Conservation (phyloP, 176 grass and related monocot genomes). For the Oryza coarctata region DNA sequence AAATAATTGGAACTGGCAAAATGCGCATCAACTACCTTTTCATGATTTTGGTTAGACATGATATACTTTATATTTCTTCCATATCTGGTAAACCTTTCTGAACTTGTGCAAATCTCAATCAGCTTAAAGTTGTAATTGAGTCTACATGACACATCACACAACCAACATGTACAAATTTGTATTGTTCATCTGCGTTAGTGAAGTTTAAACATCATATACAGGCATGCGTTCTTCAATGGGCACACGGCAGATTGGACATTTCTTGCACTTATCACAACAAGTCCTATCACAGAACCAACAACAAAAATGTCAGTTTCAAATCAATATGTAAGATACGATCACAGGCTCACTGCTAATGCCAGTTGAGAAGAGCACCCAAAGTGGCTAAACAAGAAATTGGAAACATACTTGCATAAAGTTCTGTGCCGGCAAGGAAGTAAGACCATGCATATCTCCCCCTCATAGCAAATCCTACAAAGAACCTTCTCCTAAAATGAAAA, state of each 20-base stretch:
- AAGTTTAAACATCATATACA: conserved; percentile 90
- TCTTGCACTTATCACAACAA: conserved; percentile 95
- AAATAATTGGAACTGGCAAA: conserved; percentile 37
- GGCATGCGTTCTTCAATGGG: conserved; percentile 88
- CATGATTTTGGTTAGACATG: conserved; percentile 55
- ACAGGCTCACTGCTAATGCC: background rate
- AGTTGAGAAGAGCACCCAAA: background rate
- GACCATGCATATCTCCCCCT: conserved; percentile 89
- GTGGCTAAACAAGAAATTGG: background rate
- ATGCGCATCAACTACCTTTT: conserved; percentile 38
- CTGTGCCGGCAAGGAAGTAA: conserved; percentile 86
- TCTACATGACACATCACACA: conserved; percentile 44
- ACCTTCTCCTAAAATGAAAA: conserved; percentile 75
- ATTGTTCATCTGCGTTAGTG: conserved; percentile 52
- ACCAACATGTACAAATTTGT: conserved; percentile 57
- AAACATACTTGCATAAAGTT: conserved; percentile 89
- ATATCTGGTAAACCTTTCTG: conserved; percentile 55
- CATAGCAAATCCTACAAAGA: conserved; percentile 91
- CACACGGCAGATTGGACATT: conserved; percentile 94
- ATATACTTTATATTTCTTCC: conserved; percentile 28
- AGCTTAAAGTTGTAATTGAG: conserved; percentile 65
- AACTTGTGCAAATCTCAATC: conserved; percentile 51
- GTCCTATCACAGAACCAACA: conserved; percentile 45
- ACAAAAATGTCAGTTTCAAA: conserved; percentile 14
- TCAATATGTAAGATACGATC: background rate